Evolutionary conservation across 176 grass and related monocot genomes (phyloP), one percentile per base, ranked within the genome.

Genomic region (Rhynchospora tenuis): DNA sequence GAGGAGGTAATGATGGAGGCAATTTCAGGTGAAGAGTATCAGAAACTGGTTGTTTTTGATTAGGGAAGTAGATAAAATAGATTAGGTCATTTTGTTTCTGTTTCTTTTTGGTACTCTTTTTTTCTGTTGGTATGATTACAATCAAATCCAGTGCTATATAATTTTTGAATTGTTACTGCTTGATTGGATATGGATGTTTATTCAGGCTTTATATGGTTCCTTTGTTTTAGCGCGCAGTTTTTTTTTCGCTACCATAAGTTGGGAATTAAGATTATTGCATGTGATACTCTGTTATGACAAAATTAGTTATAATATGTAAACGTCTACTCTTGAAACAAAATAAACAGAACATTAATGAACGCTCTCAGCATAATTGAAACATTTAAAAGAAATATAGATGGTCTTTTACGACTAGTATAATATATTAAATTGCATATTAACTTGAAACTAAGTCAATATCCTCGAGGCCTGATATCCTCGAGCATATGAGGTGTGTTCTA

Each of bases 1-100:
- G 64, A 69, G 78, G 78, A 56, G 20, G 72, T 94, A 16, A 94
- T 94, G 92, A 87, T 87, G 23, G 66, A 79, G 26, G 85, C 92
- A 6, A 87, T 94, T 27, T 42, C 82, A 50, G 87, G 89, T 0
- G 44, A 73, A n/a, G 87, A 90, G 29, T 91, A 91, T 59, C 31
- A 89, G 76, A 87, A 89, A 2, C 85, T 94, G 0, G 84, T 51
- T 4, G 82, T 94, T 28, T 83, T 87, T 75, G 92, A 91, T 54
- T 94, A 77, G 58, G 26, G 54, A 24, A 14, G 33, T 38, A 51
- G 66, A 87, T 65, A 44, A 62, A 42, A 67, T 61, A 63, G 14
- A 51, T 74, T 50, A 73, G 44, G 22, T 13, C 15, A 7, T 19
- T 51, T 73, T 22, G 9, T 6, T 50, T 73, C 17, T 17, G 0